These are phyloP conservation scores for Aspergillus conjunctus DNA, from an alignment of 495 filamentous ascomycete genomes.

Conservation along the genomic window DNA sequence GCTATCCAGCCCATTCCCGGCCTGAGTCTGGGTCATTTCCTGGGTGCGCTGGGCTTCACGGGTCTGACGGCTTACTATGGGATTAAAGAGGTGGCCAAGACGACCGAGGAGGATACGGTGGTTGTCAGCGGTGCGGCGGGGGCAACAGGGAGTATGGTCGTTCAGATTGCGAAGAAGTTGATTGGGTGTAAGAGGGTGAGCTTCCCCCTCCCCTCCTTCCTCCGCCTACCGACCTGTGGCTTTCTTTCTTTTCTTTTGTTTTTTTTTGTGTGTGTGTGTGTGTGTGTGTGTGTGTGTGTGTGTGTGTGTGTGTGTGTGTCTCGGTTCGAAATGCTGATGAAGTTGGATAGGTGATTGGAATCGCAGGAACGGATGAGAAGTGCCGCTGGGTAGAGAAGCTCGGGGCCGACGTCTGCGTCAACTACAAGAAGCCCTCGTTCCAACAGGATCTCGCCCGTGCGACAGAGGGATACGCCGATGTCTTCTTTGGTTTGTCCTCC, in stretches of 20 bases:
- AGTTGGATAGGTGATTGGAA: conserved; percentile 46
- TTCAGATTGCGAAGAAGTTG: conserved; percentile 57
- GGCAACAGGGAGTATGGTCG: conserved; percentile 48
- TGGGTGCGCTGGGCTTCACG: conserved; percentile 52
- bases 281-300: no score
- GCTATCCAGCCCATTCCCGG: conserved; percentile 35
- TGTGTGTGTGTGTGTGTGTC: no score
- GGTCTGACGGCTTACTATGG: conserved; percentile 58
- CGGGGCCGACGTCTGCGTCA: conserved; percentile 66
- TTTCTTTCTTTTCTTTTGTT: no score
- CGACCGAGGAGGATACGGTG: conserved; percentile 41
- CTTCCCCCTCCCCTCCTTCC: not conserved
- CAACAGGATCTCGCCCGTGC: conserved; percentile 56
- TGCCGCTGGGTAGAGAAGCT: conserved; percentile 62
- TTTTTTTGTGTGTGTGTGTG: no score
- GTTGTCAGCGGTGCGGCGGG: conserved; percentile 54
- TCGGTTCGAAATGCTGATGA: conserved; percentile 33
- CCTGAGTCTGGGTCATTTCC: conserved; percentile 45
- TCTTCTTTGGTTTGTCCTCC: conserved; percentile 52
- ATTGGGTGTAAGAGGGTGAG: conserved; percentile 53
- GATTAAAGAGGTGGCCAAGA: conserved; percentile 41
- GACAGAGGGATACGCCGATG: conserved; percentile 64
- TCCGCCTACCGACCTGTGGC: not conserved
- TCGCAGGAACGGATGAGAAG: conserved; percentile 68
- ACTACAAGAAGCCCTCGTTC: conserved; percentile 66